Base-by-base conservation (phyloP, 2,329 filamentous ascomycete genomes). In the Byssothecium circinans region DNA sequence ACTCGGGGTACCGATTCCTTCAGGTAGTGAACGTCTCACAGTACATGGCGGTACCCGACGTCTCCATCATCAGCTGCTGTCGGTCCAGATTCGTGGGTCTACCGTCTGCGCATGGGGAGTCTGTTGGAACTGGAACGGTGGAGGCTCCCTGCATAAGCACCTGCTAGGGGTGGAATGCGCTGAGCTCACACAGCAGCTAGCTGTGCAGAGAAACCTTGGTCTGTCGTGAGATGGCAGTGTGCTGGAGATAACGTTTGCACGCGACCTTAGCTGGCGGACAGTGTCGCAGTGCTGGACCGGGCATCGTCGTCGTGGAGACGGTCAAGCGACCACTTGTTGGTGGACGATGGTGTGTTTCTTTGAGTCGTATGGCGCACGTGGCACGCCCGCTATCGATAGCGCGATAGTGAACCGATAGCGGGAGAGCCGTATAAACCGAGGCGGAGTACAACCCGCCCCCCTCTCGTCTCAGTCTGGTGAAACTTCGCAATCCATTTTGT, bases 51-150 rank as follows among this genome's bases (percentile, higher is more conserved):
- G n/a, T n/a, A n/a, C 23, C 23, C 23, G 6, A 5, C 23, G 5
- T 25, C 23, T 25, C 23, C 23, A 25, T 25, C 23, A 25, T 25
- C 10, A 10, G 5, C 23, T 47, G 43, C 32, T 12, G 45, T 34
- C 22, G 45, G 54, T 22, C 56, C 52, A 57, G 47, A 56, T 53
- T 55, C 57, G 57, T 52, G 56, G 55, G 43, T 20, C 22, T 32
- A 34, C 36, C 33, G 40, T 20, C 47, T 44, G 14, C 20, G 39
- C n/a, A n/a, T n/a, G n/a, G n/a, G n/a, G n/a, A n/a, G n/a, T n/a
- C n/a, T n/a, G n/a, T n/a, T n/a, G 53, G 44, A 53, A 51, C 41
- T 50, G 47, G 43, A 41, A 34, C 49, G 35, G 39, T n/a, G n/a
- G n/a, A n/a, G n/a, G n/a, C n/a, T n/a, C n/a, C n/a, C n/a, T n/a